Percentiles rank a stretch among this genome's conserved stretches.
These are phyloP conservation scores for Bonia amplexicaulis DNA, from an alignment of 176 grass and related monocot genomes.

Conservation along the genomic window DNA sequence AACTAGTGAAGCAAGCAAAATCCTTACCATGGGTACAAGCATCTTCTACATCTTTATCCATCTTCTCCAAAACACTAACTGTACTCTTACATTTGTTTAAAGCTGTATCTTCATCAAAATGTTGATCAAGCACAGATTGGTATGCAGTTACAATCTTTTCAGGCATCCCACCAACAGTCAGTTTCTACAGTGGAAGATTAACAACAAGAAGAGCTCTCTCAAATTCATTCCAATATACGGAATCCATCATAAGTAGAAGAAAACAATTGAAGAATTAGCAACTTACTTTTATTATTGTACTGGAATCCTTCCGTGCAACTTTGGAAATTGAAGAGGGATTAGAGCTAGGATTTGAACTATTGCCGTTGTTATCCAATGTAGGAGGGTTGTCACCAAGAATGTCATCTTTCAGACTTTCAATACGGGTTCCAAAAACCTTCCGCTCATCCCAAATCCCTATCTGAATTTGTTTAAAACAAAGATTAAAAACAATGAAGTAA, in stretches of 20 bases:
- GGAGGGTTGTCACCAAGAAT: slow-evolving; percentile 60
- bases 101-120: slow-evolving; percentile 67
- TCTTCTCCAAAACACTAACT: slow-evolving; percentile 63
- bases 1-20: slow-evolving; percentile 26
- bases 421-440: slow-evolving; percentile 84
- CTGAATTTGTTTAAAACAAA: slow-evolving; percentile 43
- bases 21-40: slow-evolving; percentile 58
- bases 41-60: slow-evolving; percentile 66
- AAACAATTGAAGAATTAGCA: slow-evolving; percentile 21
- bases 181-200: slow-evolving; percentile 56
- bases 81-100: slow-evolving; percentile 69
- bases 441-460: slow-evolving; percentile 91
- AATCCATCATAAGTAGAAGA: slow-evolving; percentile 10
- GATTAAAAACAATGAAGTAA: background rate
- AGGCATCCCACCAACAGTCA: slow-evolving; percentile 76
- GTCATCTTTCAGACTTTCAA: slow-evolving; percentile 62
- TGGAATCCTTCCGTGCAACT: slow-evolving; percentile 60
- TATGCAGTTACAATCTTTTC: slow-evolving; percentile 86
- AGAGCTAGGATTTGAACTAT: slow-evolving; percentile 54
- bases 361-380: slow-evolving; percentile 46
- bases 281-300: slow-evolving; percentile 73
- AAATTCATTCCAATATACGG: slow-evolving; percentile 21
- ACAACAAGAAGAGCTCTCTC: slow-evolving; percentile 9
- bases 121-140: slow-evolving; percentile 68
- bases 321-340: slow-evolving; percentile 59